Conservation (phyloP, 345 rosid species). For the Pugionium dolabratum region DNA sequence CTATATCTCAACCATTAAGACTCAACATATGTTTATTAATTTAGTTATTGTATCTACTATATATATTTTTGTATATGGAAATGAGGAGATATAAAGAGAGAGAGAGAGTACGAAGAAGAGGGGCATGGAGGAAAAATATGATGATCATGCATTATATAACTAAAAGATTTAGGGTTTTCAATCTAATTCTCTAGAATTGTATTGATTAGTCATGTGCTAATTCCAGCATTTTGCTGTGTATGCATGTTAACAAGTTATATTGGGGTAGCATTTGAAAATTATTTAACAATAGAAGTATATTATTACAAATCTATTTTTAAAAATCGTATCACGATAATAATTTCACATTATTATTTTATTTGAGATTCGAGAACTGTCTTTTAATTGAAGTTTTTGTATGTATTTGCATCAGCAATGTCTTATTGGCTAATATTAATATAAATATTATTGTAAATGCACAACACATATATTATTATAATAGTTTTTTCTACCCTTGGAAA, state of each 20-base stretch:
- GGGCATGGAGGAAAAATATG: conserved; percentile 9
- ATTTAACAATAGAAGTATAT: background rate
- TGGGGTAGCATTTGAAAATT: background rate
- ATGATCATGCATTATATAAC: conserved; percentile 17
- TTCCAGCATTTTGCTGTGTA: background rate
- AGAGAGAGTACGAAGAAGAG: conserved; percentile 26
- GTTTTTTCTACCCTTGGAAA: no score
- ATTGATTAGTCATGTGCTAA: conserved; percentile 22
- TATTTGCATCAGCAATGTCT: conserved; percentile 39
- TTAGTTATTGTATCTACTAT: conserved; percentile 22
- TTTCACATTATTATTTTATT: conserved; percentile 29
- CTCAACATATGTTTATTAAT: conserved; percentile 30
- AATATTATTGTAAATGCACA: background rate
- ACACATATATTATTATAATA: no score
- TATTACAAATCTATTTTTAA: no score
- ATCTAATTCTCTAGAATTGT: conserved; percentile 22
- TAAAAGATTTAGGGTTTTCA: conserved; percentile 21
- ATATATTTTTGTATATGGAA: conserved; percentile 23
- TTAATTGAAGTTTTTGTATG: conserved; percentile 39
- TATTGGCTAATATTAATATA: background rate
- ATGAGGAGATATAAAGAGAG: conserved; percentile 27
- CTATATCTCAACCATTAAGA: conserved; percentile 29
- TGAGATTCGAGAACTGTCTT: conserved; percentile 34
- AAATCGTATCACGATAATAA: conserved; percentile 5
- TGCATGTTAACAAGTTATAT: background rate